Base-by-base conservation (phyloP, 305 asterid genomes). In the Solanum hybrid region DNA sequence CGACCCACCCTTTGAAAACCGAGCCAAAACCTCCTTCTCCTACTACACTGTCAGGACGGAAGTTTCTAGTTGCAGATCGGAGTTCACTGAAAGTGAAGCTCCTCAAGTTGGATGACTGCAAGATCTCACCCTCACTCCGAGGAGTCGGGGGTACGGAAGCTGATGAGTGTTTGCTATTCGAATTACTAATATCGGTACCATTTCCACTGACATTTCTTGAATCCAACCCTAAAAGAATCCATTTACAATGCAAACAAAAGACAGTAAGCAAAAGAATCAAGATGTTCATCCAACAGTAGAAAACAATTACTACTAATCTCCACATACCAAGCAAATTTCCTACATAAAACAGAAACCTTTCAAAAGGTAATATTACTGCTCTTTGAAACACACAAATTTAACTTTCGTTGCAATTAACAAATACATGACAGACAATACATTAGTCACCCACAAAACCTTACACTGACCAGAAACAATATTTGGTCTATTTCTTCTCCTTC, bases 11-110 rank as follows among this genome's bases (percentile, higher is more conserved):
- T 90, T 94, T 95, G 91, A 91, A 94, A 20, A 95, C 97, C 3
- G 95, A 94, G 78, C 98, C 97, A 12, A 95, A 95, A 6, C 97
- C 97, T 37, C 97, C 98, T 93, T 94, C 96, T 65, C 96, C 97
- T 45, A 95, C 90, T 29, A 95, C 95, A 24, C 97, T 94, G 75
- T 94, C 97, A 0, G 95, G 97, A 36, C 98, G 98, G 84, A 95
- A 95, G 89, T 95, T 95, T 90, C 96, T 95, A 1, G 98, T 95
- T 78, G 98, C 95, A 0, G 95, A 91, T 92, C 94, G 95, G 10
- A 95, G 97, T 85, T 94, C 96, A 87, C 78, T 81, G 45, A 93
- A 93, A 31, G 94, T 39, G 93, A 94, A 95, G 90, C 93, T 93
- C 90, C 92, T 95, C 93, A 95, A 83, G 90, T 95, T 94, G 26